Evolutionary conservation across 176 grass and related monocot species (phyloP).

Genomic region (Avena insularis): DNA sequence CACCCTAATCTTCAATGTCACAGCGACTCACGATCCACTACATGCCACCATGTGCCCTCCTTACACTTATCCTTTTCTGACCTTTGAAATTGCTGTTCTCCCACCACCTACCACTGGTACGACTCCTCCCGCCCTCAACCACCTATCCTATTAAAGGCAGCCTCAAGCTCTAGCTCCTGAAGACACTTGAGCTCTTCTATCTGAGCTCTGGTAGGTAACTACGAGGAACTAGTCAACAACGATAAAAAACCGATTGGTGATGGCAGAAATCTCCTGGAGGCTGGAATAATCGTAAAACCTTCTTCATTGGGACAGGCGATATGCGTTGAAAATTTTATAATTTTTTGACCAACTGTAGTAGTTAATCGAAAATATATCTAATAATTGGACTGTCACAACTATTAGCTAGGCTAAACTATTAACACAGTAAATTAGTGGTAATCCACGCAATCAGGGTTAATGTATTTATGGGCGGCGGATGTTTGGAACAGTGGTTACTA

Average conservation of each 20-base stretch:
- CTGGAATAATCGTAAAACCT: neutral
- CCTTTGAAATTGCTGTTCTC: neutral
- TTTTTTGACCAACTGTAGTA: neutral
- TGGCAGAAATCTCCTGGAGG: too few species aligned
- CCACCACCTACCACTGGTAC: neutral
- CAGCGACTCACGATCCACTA: neutral
- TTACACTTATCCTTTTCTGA: neutral
- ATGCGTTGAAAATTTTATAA: neutral
- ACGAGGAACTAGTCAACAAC: neutral
- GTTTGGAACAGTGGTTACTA: neutral
- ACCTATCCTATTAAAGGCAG: neutral
- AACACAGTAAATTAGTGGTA: neutral
- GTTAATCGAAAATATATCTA: neutral
- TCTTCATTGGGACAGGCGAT: neutral
- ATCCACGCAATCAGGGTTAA: neutral
- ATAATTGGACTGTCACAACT: neutral
- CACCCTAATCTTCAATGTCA: neutral
- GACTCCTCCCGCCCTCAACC: neutral
- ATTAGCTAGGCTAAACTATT: neutral
- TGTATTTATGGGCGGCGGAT: too few species aligned
- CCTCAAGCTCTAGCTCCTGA: neutral
- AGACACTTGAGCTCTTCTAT: neutral
- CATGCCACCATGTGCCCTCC: neutral
- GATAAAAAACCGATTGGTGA: too few species aligned
- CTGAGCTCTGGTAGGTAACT: neutral